A percentile compares a stretch with the other conserved stretches of the same genome.
Conservation (phyloP, 148 eudicot genomes). For the Dianthus caryophyllus region DNA sequence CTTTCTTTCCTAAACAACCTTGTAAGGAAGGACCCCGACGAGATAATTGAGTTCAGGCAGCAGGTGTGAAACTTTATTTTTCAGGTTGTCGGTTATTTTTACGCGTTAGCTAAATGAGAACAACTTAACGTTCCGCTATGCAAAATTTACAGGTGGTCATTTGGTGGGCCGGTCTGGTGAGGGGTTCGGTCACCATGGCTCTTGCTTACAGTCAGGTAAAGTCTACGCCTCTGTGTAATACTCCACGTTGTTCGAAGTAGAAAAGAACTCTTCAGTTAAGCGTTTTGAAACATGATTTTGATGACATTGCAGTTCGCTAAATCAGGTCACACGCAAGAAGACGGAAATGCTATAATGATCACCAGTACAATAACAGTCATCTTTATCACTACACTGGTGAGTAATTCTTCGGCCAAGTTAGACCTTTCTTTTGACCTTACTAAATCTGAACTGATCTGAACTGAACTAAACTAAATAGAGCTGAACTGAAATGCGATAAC, state of each 20-base stretch:
- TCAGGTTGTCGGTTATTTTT: not conserved
- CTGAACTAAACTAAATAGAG: too few relatives aligned
- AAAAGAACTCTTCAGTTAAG: too few relatives aligned
- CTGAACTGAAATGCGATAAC: too few relatives aligned
- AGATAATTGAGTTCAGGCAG: slow-evolving; percentile 37
- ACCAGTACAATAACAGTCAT: slow-evolving; percentile 79
- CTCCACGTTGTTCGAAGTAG: too few relatives aligned
- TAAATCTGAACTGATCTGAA: too few relatives aligned
- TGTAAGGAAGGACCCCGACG: slow-evolving; percentile 24
- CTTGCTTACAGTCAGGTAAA: slow-evolving; percentile 66
- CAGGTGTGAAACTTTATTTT: slow-evolving; percentile 32
- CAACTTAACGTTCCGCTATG: too few relatives aligned
- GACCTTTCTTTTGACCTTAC: too few relatives aligned
- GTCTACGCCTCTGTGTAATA: too few relatives aligned
- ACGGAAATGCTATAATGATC: slow-evolving; percentile 75
- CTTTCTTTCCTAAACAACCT: slow-evolving; percentile 43
- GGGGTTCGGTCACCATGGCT: slow-evolving; percentile 68
- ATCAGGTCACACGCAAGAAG: slow-evolving; percentile 63
- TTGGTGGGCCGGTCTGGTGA: slow-evolving; percentile 70
- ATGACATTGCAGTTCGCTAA: slow-evolving; percentile 56
- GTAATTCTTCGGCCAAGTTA: too few relatives aligned
- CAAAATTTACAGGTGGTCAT: slow-evolving; percentile 46
- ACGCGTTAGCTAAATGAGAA: not conserved
- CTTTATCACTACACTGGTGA: slow-evolving; percentile 84
- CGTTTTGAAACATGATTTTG: too few relatives aligned